Conservation (phyloP, 176 grass and related monocot genomes). For the Hordeum marinum region DNA sequence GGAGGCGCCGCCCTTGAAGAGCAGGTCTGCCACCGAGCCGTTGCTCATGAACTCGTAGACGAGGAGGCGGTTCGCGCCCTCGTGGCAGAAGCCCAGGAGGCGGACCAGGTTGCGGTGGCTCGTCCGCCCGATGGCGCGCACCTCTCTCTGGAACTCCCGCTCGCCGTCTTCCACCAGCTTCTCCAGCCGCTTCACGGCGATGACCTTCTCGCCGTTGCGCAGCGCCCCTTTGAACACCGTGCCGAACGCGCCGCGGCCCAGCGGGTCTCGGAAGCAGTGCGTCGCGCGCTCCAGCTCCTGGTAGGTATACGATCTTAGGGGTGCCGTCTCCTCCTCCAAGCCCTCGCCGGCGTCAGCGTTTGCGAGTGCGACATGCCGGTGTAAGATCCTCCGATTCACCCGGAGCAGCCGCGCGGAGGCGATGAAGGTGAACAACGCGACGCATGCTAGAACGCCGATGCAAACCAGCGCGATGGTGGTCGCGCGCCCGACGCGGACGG, state of each 20-base stretch:
- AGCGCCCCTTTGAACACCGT: neutral
- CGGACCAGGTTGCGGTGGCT: neutral
- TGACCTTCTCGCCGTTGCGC: neutral
- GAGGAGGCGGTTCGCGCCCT: neutral
- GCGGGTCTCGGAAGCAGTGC: neutral
- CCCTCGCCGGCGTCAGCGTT: neutral
- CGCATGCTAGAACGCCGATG: neutral
- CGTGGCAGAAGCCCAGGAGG: neutral
- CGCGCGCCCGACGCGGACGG: neutral
- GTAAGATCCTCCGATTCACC: neutral
- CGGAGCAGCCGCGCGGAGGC: neutral
- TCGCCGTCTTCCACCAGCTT: neutral
- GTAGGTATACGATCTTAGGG: neutral
- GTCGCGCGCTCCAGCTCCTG: neutral
- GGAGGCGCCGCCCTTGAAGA: neutral
- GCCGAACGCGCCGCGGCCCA: neutral
- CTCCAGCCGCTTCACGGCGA: neutral
- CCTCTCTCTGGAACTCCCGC: neutral
- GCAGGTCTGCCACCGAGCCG: neutral
- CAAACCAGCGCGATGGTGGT: neutral
- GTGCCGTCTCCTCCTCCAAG: neutral
- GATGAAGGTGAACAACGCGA: neutral
- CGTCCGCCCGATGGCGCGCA: neutral
- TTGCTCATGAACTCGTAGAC: neutral
- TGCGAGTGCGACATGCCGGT: neutral